A percentile compares a stretch with the other conserved stretches of the same genome.
Evolutionary conservation across 805 yeast genomes (phyloP).

Genomic region (Hanseniaspora hatyaiensis): DNA sequence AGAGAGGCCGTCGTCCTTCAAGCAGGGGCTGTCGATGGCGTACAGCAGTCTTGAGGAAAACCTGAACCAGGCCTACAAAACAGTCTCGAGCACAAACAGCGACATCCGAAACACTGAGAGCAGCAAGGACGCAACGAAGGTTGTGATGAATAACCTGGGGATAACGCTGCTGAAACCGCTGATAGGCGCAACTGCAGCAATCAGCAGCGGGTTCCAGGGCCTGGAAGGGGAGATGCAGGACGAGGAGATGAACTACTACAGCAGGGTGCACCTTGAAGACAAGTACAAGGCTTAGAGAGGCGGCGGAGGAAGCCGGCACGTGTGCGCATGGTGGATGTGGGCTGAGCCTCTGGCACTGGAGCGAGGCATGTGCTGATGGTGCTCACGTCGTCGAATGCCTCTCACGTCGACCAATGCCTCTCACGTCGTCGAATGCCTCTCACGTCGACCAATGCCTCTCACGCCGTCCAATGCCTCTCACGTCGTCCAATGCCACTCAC

Average conservation of each 20-base stretch:
- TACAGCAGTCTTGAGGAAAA: slow-evolving; percentile 61
- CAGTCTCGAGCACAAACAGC: slow-evolving; percentile 46
- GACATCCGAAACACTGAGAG: slow-evolving; percentile 54
- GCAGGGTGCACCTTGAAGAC: slow-evolving; percentile 57
- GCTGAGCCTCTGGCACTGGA: no score
- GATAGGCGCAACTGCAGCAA: slow-evolving; percentile 86
- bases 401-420: no score
- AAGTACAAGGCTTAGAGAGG: slow-evolving; percentile 26
- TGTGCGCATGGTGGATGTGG: no score
- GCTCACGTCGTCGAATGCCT: no score
- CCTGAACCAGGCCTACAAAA: slow-evolving; percentile 51
- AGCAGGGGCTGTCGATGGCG: slow-evolving; percentile 67
- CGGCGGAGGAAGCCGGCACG: background rate
- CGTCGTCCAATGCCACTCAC: no score
- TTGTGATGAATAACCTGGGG: slow-evolving; percentile 68
- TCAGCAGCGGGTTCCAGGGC: slow-evolving; percentile 73
- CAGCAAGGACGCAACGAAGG: slow-evolving; percentile 54
- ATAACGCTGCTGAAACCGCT: slow-evolving; percentile 70
- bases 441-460: no score
- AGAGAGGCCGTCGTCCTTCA: slow-evolving; percentile 62
- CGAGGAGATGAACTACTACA: slow-evolving; percentile 32
- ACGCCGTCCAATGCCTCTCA: no score
- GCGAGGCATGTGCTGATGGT: no score
- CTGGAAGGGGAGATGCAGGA: slow-evolving; percentile 71
- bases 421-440: no score